Base-by-base conservation (phyloP, 2,329 filamentous ascomycete genomes). In the Hypoxylon rubiginosum region DNA sequence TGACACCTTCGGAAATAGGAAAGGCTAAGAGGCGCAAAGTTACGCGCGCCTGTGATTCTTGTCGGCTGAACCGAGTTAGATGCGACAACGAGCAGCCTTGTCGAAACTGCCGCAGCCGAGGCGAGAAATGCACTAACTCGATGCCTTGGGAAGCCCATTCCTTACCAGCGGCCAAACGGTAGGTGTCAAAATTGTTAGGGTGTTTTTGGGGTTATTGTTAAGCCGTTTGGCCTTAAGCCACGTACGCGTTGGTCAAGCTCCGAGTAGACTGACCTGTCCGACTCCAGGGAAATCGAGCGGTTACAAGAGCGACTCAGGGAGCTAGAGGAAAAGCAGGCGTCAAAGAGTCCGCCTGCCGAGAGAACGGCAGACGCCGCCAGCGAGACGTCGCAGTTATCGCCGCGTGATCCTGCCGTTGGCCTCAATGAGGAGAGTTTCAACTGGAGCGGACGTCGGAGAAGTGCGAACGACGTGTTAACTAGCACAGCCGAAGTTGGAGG, bases 41-140 rank as follows among this genome's bases (percentile, higher is more conserved):
- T 34, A 49, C 52, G 17, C 59, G 59, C 36, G 59, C 59, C 3
- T 62, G 59, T 57, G 53, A 62, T 32, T 62, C 58, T n/a, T 58
- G 59, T 46, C 59, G 59, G 26, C 32, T 57, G 6, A 58, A 62
- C 34, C 45, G 59, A 39, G 30, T 56, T 10, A 57, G 46, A 56
- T 62, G 59, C 48, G 59, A 58, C 36, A 45, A 58, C 9, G 49
- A 58, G 13, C 51, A 43, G 34, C 52, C 59, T 19, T 62, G 53
- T 32, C 51, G 54, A 28, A 62, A 58, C 45, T 62, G 59, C 41
- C 53, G 52, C 46, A 51, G 26, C 24, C 53, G 36, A 50, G 53
- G 59, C 24, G 52, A 50, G 15, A 52, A 52, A 17, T 57, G 59
- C 46, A 62, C 46, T 4, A 48, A 56, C n/a, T 28, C 46, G 17